Evolutionary conservation across 108 stramenopile species (phyloP).

Genomic region (Aureococcus anophagefferens): DNA sequence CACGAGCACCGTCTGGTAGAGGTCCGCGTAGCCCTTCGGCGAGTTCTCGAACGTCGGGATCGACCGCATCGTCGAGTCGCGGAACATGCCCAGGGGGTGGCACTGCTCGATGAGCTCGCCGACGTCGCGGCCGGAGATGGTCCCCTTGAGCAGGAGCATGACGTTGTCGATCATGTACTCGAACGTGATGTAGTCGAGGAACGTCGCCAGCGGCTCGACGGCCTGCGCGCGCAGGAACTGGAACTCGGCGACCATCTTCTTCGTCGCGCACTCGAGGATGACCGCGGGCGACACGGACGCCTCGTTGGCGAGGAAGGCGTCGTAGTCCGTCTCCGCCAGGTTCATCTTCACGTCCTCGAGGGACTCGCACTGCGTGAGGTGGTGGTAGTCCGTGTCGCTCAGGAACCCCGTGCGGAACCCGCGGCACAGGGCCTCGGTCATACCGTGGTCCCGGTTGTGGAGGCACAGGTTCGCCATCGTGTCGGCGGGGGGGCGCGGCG

Average conservation of each 20-base stretch:
- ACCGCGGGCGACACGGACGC: conserved; percentile 34
- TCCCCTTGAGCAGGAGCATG: conserved; percentile 94
- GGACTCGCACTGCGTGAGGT: conserved; percentile 88
- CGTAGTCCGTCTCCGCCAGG: conserved; percentile 93
- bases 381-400: conserved; percentile 79
- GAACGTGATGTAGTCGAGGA: conserved; percentile 96
- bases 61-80: conserved; percentile 86
- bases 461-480: neutral
- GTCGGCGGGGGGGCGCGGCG: too few relatives aligned
- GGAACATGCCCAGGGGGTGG: conserved; percentile 97
- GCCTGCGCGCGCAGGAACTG: conserved; percentile 91
- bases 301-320: conserved; percentile 71
- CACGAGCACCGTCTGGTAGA: conserved; percentile 95
- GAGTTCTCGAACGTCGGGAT: conserved; percentile 90
- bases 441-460: conserved; percentile 42
- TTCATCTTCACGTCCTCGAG: conserved; percentile 93
- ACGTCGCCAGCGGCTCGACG: conserved; percentile 84
- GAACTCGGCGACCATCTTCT: conserved; percentile 89
- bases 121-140: conserved; percentile 81
- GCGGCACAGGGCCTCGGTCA: conserved; percentile 83
- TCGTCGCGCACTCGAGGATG: neutral
- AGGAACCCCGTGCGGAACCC: conserved; percentile 92
- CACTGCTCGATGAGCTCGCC: conserved; percentile 94
- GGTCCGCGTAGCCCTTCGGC: conserved; percentile 87
- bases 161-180: conserved; percentile 99